phyloP scores from a whole-genome alignment of 2,329 filamentous ascomycete species.

The Alternaria sp. region DNA sequence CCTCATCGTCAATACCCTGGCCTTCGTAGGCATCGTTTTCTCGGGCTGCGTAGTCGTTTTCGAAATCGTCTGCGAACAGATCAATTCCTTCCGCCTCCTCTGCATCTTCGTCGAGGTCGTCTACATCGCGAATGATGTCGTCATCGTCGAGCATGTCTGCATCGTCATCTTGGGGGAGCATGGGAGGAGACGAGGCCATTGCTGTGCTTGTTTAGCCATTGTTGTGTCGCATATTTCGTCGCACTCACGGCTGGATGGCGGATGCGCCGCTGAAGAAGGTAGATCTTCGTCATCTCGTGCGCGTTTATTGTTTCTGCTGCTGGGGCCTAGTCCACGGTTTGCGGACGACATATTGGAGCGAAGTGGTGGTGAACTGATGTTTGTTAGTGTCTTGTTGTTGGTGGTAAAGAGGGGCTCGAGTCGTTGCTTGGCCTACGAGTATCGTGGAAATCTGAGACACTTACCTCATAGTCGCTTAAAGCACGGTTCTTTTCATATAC shows the following conservation, averaged over 20 bases:
- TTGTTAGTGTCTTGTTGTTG: conserved; percentile 29
- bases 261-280: conserved; percentile 64
- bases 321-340: conserved; percentile 72
- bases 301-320: conserved; percentile 70
- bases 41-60: conserved; percentile 66
- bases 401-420: conserved; percentile 30
- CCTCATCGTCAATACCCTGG: conserved; percentile 81
- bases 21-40: conserved; percentile 71
- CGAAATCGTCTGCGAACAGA: conserved; percentile 75
- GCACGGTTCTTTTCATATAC: conserved; percentile 5
- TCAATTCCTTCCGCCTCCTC: conserved; percentile 76
- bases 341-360: conserved; percentile 82
- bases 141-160: conserved; percentile 76
- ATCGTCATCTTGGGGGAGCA: conserved; percentile 73
- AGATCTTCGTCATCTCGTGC: conserved; percentile 72
- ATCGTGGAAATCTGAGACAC: conserved; percentile 7
- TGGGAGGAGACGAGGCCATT: conserved; percentile 68
- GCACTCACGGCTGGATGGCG: conserved; percentile 71
- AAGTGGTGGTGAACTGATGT: conserved; percentile 75
- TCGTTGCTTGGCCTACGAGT: conserved; percentile 14
- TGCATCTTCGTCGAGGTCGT: conserved; percentile 73
- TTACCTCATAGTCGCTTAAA: conserved; percentile 34
- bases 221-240: conserved; percentile 6
- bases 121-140: conserved; percentile 70
- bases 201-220: conserved; percentile 52